Evolutionary conservation across 805 yeast species (phyloP).

Genomic region (Candida odintsovae): DNA sequence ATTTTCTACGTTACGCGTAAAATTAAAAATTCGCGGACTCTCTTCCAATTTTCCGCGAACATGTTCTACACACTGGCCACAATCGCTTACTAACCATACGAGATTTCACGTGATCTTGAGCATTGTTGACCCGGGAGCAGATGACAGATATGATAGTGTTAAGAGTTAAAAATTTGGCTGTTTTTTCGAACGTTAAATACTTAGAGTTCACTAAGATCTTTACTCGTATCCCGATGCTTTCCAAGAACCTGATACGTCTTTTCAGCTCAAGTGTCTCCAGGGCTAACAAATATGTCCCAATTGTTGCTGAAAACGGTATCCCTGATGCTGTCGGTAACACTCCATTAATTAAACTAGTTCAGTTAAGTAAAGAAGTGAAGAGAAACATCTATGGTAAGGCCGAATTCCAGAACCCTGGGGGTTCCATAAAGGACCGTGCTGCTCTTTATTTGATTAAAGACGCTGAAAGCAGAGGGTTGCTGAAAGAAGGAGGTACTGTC

Average conservation of each 20-base stretch:
- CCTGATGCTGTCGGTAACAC: conserved; percentile 91
- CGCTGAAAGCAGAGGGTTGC: conserved; percentile 63
- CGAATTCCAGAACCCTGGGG: conserved; percentile 92
- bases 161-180: background rate
- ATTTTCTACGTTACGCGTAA: background rate
- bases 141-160: background rate
- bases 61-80: background rate
- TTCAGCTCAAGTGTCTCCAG: conserved; percentile 4
- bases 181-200: background rate
- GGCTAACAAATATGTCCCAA: conserved; percentile 34
- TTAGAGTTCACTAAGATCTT: background rate
- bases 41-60: background rate
- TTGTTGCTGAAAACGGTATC: conserved; percentile 62
- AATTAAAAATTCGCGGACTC: background rate
- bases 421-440: conserved; percentile 88
- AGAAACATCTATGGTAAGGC: conserved; percentile 85
- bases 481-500: conserved; percentile 75
- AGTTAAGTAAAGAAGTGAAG: conserved; percentile 51
- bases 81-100: conserved; percentile 1
- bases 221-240: conserved; percentile 5
- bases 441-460: conserved; percentile 72
- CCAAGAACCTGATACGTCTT: conserved; percentile 7
- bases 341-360: conserved; percentile 63
- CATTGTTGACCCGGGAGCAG: background rate
- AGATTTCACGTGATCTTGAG: conserved; percentile 5